Evolutionary conservation across 768 basidiomycete species (phyloP), one percentile per base, ranked within the genome.

Genomic region (Auriculariales sp.): DNA sequence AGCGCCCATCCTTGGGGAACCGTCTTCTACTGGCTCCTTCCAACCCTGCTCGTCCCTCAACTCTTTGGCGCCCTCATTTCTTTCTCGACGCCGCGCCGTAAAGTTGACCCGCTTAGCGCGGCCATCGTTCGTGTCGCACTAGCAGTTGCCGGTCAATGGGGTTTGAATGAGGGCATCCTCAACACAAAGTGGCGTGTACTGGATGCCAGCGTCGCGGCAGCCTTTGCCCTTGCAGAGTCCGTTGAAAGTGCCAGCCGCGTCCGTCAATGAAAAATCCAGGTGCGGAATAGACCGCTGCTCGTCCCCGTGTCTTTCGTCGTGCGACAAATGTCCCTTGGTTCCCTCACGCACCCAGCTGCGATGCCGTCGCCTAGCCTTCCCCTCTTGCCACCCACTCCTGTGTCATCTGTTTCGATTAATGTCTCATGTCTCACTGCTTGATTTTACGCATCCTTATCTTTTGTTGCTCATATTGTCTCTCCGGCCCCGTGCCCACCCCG

Each of bases 221-320:
- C 78, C 0, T 81, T 83, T 57, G 76, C 82, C 2, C 79, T 82
- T 55, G 75, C 80, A 1, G 82, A 84, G 60, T 78, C 77, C 0
- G 73, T 84, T 48, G 66, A 68, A n/a, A 60, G 64, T 39, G 57
- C 57, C 49, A 28, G 35, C 19, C 49, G 35, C n/a, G n/a, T n/a
- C 31, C 19, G 36, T 7, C 49, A 3, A 36, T 36, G 35, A 36
- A 36, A 36, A n/a, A n/a, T n/a, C n/a, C n/a, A n/a, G n/a, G n/a
- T n/a, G n/a, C n/a, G n/a, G n/a, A n/a, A n/a, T n/a, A n/a, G n/a
- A n/a, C n/a, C n/a, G n/a, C n/a, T n/a, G n/a, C n/a, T n/a, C n/a
- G n/a, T n/a, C n/a, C n/a, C n/a, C n/a, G n/a, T n/a, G n/a, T n/a
- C n/a, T n/a, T n/a, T n/a, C n/a, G n/a, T n/a, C n/a, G n/a, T n/a